Evolutionary conservation across 2,329 filamentous ascomycete genomes (phyloP).

Genomic region (Arthrobotrys musiformis): DNA sequence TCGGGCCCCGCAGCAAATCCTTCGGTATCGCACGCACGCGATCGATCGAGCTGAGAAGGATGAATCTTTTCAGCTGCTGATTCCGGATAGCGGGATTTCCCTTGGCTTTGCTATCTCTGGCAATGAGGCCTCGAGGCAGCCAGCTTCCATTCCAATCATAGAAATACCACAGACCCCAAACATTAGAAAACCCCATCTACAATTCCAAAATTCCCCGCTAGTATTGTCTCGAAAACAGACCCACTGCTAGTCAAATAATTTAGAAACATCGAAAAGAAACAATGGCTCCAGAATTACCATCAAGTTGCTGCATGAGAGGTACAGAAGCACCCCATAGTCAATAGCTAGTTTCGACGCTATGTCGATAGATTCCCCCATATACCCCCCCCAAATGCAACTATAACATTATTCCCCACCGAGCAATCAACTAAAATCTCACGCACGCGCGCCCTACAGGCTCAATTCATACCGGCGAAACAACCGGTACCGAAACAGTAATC

Average conservation of each 20-base stretch:
- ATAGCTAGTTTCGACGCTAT: too few species aligned
- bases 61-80: background rate
- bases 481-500: slow-evolving; percentile 65
- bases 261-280: background rate
- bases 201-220: background rate
- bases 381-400: background rate
- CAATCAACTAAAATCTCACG: slow-evolving; percentile 8
- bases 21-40: background rate
- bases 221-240: background rate
- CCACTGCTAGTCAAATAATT: background rate
- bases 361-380: background rate
- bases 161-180: slow-evolving; percentile 6
- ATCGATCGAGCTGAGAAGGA: background rate
- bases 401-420: background rate
- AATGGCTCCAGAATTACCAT: slow-evolving; percentile 40
- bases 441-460: slow-evolving; percentile 61
- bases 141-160: slow-evolving; percentile 5
- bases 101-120: background rate
- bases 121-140: too few species aligned
- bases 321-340: background rate
- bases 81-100: slow-evolving; percentile 1
- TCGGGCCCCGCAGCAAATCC: background rate
- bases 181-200: background rate
- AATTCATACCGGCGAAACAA: slow-evolving; percentile 65
- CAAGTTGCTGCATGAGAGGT: slow-evolving; percentile 46